phyloP scores from a whole-genome alignment of 2,329 filamentous ascomycete genomes.

The Davidsoniella virescens region DNA sequence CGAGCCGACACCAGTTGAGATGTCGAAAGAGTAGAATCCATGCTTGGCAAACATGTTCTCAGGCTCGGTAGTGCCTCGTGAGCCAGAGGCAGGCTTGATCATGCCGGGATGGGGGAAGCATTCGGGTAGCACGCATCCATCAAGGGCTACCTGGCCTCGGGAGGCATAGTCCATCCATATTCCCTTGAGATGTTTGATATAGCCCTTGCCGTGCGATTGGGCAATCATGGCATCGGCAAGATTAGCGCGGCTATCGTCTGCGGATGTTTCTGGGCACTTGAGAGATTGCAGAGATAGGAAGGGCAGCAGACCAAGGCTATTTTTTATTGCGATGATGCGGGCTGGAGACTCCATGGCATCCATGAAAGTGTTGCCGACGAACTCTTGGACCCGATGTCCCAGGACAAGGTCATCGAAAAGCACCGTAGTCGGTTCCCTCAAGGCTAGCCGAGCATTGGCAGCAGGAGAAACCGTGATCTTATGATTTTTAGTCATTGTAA shows the following conservation, averaged over 20 bases:
- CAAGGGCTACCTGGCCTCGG: slow-evolving; percentile 12
- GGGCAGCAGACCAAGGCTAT: slow-evolving; percentile 1
- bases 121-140: slow-evolving; percentile 16
- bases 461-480: too few species aligned
- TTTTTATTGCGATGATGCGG: slow-evolving; percentile 6
- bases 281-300: slow-evolving; percentile 2
- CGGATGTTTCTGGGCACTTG: slow-evolving; percentile 1
- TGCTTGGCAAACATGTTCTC: slow-evolving; percentile 14
- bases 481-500: neutral
- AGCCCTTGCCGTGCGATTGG: slow-evolving; percentile 14
- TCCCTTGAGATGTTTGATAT: slow-evolving; percentile 14
- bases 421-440: neutral
- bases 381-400: slow-evolving; percentile 4
- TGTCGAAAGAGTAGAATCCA: slow-evolving; percentile 17
- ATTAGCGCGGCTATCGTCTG: neutral
- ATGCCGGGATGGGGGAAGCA: slow-evolving; percentile 15
- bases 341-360: slow-evolving; percentile 8
- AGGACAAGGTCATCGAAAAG: slow-evolving; percentile 9
- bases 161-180: slow-evolving; percentile 13
- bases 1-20: slow-evolving; percentile 15
- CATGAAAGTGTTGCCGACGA: slow-evolving; percentile 5
- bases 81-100: neutral
- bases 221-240: slow-evolving; percentile 7
- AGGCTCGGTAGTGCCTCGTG: neutral
- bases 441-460: too few species aligned